Evolutionary conservation across 305 asterid species (phyloP).

Genomic region (Fraxinus xanthoxyloides): DNA sequence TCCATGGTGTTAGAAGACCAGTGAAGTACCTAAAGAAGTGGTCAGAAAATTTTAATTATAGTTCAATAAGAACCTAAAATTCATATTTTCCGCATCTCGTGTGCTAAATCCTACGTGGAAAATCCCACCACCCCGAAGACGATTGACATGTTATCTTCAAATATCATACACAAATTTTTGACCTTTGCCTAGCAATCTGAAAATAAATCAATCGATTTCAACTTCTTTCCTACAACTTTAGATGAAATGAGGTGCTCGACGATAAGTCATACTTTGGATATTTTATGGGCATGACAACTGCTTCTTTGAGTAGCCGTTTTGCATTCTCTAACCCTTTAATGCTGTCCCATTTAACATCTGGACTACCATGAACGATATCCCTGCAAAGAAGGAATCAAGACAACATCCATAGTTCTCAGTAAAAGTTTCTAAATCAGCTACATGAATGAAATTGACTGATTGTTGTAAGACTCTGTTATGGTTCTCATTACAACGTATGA

Average conservation of each 20-base stretch:
- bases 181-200: not conserved
- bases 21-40: constrained; percentile 71
- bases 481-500: no score
- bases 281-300: constrained; percentile 97
- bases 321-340: constrained; percentile 92
- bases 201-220: not conserved
- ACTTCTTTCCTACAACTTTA: not conserved
- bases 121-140: not conserved
- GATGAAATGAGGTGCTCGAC: constrained; percentile 19
- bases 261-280: constrained; percentile 67
- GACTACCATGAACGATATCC: constrained; percentile 92
- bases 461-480: not conserved
- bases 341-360: constrained; percentile 88
- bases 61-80: constrained; percentile 10
- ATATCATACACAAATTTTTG: not conserved
- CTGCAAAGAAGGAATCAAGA: constrained; percentile 38
- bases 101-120: not conserved
- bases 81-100: constrained; percentile 3
- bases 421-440: constrained; percentile 14
- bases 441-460: not conserved
- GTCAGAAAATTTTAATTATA: constrained; percentile 15
- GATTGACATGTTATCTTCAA: not conserved
- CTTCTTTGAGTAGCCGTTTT: constrained; percentile 85
- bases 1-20: constrained; percentile 98
- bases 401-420: constrained; percentile 8